Percentiles rank a stretch among this genome's conserved stretches.
Conservation (phyloP, 352 stramenopile species). For the Hyphochytrium catenoides region DNA sequence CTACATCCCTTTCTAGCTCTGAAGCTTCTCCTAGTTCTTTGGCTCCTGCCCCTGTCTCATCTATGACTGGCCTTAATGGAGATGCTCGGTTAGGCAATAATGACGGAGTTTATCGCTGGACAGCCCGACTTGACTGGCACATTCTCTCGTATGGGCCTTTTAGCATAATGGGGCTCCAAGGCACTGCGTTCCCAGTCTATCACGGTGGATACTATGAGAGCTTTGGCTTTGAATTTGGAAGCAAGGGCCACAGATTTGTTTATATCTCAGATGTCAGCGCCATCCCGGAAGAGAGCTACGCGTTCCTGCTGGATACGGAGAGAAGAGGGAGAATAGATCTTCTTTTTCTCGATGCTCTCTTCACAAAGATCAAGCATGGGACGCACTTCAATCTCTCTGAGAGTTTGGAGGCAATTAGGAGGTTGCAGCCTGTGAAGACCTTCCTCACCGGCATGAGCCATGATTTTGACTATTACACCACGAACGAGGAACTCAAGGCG, state of each 20-base stretch:
- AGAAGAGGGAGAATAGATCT: slow-evolving; percentile 39
- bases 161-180: neutral
- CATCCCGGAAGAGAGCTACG: slow-evolving; percentile 25
- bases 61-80: neutral
- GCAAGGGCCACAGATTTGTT: slow-evolving; percentile 33
- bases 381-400: slow-evolving; percentile 60
- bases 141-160: slow-evolving; percentile 1
- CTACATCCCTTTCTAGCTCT: too few species aligned
- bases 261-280: slow-evolving; percentile 69
- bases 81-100: neutral
- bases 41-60: too few species aligned
- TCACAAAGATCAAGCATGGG: slow-evolving; percentile 36
- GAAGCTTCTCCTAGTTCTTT: too few species aligned
- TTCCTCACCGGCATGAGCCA: slow-evolving; percentile 62
- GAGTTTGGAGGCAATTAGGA: slow-evolving; percentile 27
- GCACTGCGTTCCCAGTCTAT: slow-evolving; percentile 34
- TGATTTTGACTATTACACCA: slow-evolving; percentile 38
- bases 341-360: slow-evolving; percentile 51
- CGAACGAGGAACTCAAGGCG: slow-evolving; percentile 18
- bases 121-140: slow-evolving; percentile 39
- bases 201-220: slow-evolving; percentile 49
- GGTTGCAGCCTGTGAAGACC: slow-evolving; percentile 32
- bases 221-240: slow-evolving; percentile 48
- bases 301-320: slow-evolving; percentile 15
- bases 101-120: slow-evolving; percentile 21